Conservation (phyloP, 192 early-diverging fungal species). For the Podila verticillata region DNA sequence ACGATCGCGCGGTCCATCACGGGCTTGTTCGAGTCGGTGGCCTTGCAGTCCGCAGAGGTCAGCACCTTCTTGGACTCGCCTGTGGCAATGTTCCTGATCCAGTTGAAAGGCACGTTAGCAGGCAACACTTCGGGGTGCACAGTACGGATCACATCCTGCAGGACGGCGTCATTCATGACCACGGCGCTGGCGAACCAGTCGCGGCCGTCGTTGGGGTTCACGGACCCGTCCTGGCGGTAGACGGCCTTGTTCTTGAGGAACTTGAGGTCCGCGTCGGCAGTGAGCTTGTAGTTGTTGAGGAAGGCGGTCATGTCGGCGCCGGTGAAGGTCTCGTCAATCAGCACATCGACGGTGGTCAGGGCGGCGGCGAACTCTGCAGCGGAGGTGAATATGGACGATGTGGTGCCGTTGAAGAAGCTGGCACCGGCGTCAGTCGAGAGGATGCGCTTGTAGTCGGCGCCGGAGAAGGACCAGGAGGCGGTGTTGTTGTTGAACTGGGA, state of each 20-base stretch:
- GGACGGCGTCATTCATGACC: slow-evolving; percentile 71
- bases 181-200: slow-evolving; percentile 80
- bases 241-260: slow-evolving; percentile 68
- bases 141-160: slow-evolving; percentile 76
- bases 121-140: slow-evolving; percentile 66
- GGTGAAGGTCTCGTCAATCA: slow-evolving; percentile 77
- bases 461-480: slow-evolving; percentile 66
- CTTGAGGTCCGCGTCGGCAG: slow-evolving; percentile 58
- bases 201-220: slow-evolving; percentile 67
- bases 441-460: slow-evolving; percentile 66
- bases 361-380: slow-evolving; percentile 60
- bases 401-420: slow-evolving; percentile 58
- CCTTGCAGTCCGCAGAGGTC: slow-evolving; percentile 64
- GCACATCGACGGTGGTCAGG: slow-evolving; percentile 67
- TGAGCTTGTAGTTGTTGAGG: slow-evolving; percentile 65
- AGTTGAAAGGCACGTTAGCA: slow-evolving; percentile 59
- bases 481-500: slow-evolving; percentile 74
- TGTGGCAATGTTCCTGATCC: slow-evolving; percentile 73
- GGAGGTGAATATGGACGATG: slow-evolving; percentile 47
- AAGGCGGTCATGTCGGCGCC: slow-evolving; percentile 53
- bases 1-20: slow-evolving; percentile 22
- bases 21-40: slow-evolving; percentile 44
- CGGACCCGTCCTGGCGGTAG: slow-evolving; percentile 73
- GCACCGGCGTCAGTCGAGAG: slow-evolving; percentile 76
- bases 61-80: slow-evolving; percentile 52